These are phyloP conservation scores for Sordaria brevicollis DNA, from an alignment of 495 filamentous ascomycete species.

Conservation along the genomic window DNA sequence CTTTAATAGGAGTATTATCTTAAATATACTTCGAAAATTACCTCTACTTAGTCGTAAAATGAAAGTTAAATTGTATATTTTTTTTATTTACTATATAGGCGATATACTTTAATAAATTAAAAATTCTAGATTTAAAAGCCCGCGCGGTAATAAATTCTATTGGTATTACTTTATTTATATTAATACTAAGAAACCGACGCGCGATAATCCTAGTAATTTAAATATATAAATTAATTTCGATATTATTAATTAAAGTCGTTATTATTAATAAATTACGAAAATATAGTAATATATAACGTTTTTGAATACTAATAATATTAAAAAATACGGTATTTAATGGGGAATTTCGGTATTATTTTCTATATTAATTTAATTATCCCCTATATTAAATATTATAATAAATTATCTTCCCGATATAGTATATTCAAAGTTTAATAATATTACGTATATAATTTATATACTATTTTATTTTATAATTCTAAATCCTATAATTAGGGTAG, in stretches of 20 bases:
- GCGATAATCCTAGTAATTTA: not conserved
- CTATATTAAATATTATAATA: not conserved
- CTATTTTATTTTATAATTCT: not conserved
- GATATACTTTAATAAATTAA: not conserved
- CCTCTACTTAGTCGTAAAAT: not conserved
- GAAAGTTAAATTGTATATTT: not conserved
- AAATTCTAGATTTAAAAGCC: not conserved
- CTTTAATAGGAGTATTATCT: not conserved
- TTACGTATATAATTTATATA: not conserved
- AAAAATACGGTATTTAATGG: not conserved
- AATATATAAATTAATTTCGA: not conserved
- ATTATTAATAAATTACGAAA: not conserved
- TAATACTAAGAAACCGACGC: not conserved
- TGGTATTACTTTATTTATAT: not conserved
- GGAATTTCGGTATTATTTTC: not conserved
- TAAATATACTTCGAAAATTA: not conserved
- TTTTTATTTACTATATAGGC: not conserved
- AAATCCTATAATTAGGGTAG: not conserved
- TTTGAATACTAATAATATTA: not conserved
- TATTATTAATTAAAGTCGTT: not conserved
- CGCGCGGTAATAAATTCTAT: not conserved
- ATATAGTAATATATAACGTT: not conserved
- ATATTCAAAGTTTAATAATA: not conserved
- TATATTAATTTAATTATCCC: not conserved
- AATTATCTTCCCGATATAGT: not conserved